These are phyloP conservation scores for Penicillium oxalicum DNA, from an alignment of 2,329 filamentous ascomycete species.

Conservation along the genomic window DNA sequence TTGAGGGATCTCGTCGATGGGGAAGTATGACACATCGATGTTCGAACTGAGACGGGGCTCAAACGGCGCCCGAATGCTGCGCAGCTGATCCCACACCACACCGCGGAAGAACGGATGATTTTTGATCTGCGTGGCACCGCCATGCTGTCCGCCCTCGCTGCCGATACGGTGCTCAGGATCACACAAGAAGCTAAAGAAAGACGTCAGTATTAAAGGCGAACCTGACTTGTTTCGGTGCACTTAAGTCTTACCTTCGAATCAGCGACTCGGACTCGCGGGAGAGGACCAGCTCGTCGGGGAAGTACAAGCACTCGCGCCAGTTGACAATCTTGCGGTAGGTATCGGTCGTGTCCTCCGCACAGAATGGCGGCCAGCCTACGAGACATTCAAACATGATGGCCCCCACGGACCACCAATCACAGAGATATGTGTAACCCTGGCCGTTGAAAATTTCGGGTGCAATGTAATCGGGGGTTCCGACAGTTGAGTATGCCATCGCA, in stretches of 20 bases:
- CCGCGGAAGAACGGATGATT: constrained; percentile 92
- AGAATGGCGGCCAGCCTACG: constrained; percentile 98
- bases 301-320: constrained; percentile 92
- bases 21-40: constrained; percentile 97
- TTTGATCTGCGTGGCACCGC: constrained; percentile 88
- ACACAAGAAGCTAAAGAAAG: constrained; percentile 69
- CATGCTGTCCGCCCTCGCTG: constrained; percentile 51
- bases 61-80: constrained; percentile 89
- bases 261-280: constrained; percentile 85
- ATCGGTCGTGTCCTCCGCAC: constrained; percentile 93
- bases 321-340: constrained; percentile 99
- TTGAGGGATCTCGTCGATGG: constrained; percentile 96
- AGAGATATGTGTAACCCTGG: constrained; percentile 91
- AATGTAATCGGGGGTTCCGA: constrained; percentile 97
- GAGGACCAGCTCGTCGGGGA: constrained; percentile 89
- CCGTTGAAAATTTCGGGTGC: constrained; percentile 97
- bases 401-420: constrained; percentile 98
- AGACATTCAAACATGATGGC: constrained; percentile 99
- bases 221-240: not conserved
- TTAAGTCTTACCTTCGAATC: constrained; percentile 67
- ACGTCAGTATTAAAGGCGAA: constrained; percentile 21
- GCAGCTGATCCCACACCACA: constrained; percentile 88
- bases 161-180: constrained; percentile 90
- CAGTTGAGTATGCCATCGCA: constrained; percentile 95
- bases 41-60: constrained; percentile 89